A percentile compares a stretch with the other conserved stretches of the same genome.
Evolutionary conservation across 2,329 filamentous ascomycete genomes (phyloP).

Genomic region (Rhynchosporium secalis): DNA sequence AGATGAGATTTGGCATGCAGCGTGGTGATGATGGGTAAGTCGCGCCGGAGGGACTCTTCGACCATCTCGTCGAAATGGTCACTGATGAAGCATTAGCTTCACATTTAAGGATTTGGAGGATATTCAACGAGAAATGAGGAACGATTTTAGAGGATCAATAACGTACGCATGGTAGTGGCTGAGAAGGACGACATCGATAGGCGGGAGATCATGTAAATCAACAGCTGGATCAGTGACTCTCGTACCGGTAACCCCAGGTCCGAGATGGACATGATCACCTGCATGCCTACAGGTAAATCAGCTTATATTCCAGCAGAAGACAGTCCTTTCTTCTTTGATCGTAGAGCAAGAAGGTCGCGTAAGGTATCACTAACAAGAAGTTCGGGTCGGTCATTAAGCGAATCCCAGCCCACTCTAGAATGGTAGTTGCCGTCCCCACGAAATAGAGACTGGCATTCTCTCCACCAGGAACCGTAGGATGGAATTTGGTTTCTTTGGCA

Average conservation of each 20-base stretch:
- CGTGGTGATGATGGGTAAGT: constrained; percentile 62
- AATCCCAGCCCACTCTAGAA: constrained; percentile 54
- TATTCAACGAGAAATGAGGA: neutral
- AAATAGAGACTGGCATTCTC: constrained; percentile 52
- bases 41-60: constrained; percentile 29
- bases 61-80: constrained; percentile 56
- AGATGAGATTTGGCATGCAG: constrained; percentile 59
- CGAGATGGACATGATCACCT: constrained; percentile 66
- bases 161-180: constrained; percentile 61
- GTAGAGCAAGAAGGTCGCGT: neutral
- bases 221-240: constrained; percentile 60
- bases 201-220: constrained; percentile 56
- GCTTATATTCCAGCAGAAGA: neutral
- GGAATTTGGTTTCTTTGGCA: constrained; percentile 1
- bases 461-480: constrained; percentile 22
- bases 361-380: constrained; percentile 48
- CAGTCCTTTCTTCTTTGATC: too few species aligned
- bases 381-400: constrained; percentile 61
- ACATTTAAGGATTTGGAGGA: neutral
- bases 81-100: neutral
- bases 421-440: constrained; percentile 57
- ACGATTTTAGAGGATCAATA: neutral
- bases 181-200: constrained; percentile 53
- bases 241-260: constrained; percentile 58
- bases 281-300: constrained; percentile 44